phyloP scores from a whole-genome alignment of 768 basidiomycete genomes.

The Epithele typhae region DNA sequence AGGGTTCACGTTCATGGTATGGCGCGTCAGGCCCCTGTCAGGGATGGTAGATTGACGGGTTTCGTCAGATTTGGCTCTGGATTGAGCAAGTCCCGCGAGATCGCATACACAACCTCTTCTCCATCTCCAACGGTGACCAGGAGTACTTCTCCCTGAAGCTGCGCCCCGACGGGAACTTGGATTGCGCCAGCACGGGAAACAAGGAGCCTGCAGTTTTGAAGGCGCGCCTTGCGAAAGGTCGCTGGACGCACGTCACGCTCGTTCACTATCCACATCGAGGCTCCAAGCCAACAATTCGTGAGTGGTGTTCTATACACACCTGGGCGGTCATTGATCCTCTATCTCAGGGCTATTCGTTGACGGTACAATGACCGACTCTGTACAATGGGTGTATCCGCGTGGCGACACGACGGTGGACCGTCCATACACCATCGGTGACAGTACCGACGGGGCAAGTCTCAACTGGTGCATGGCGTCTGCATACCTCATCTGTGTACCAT shows the following conservation, averaged over 20 bases:
- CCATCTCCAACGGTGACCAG: constrained; percentile 28
- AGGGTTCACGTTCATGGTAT: constrained; percentile 75
- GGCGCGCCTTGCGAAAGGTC: constrained; percentile 43
- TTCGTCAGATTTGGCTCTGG: constrained; percentile 52
- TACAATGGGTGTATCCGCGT: constrained; percentile 64
- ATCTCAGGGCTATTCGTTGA: constrained; percentile 69
- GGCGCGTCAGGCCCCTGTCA: neutral
- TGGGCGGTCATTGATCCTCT: no score
- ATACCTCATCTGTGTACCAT: constrained; percentile 52
- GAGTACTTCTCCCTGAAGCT: constrained; percentile 43
- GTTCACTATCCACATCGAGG: constrained; percentile 59
- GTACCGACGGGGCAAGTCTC: constrained; percentile 34
- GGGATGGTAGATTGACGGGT: no score
- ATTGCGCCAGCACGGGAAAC: constrained; percentile 38
- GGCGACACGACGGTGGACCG: constrained; percentile 33
- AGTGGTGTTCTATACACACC: neutral
- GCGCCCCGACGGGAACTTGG: constrained; percentile 53
- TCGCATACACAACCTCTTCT: constrained; percentile 32
- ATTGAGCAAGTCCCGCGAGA: constrained; percentile 38
- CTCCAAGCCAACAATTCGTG: constrained; percentile 58
- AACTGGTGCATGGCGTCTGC: constrained; percentile 71
- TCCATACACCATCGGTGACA: constrained; percentile 56
- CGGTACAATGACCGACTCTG: constrained; percentile 58
- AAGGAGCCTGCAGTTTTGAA: constrained; percentile 40
- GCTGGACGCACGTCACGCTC: constrained; percentile 72